Base-by-base conservation (phyloP, 495 filamentous ascomycete species). In the Penicillium goetzii region DNA sequence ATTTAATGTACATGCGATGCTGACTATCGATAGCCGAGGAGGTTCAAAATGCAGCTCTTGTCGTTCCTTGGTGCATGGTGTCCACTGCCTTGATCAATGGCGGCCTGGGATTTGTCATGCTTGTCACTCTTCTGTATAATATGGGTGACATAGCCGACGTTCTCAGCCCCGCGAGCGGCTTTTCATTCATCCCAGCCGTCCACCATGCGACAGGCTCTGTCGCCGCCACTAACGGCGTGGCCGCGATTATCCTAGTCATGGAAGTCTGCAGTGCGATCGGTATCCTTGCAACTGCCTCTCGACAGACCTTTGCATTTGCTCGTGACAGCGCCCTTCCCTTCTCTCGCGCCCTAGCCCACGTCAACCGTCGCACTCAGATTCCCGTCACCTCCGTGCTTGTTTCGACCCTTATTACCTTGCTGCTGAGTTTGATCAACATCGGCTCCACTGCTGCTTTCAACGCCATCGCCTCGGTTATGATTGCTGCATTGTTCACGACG, bases 361-460 rank as follows among this genome's bases (percentile, higher is more conserved):
- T 83, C 21, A 80, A 83, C 55, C 74, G 71, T 7, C 49, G 64
- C 0, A 69, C 69, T 60, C 78, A 81, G 54, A 79, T 90, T 38
- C 86, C 84, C 11, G 68, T 83, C 56, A 83, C 81, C 65, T 76
- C 86, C 21, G 82, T 84, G 52, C 67, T 81, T 5, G 71, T 85
- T 21, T 80, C 80, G 9, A 65, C 81, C 3, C 68, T 84, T 21
- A 84, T 86, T 63, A 79, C 80, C 62, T 65, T 84, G 4, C 58
- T 79, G 32, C 74, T 84, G 28, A 75, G 76, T 15, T 66, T 80
- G 30, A 81, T 83, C 61, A 79, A 80, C 56, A 68, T 83, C 50
- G 79, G 79, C 26, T 82, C 80, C 3, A 69, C 78, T 1, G 73
- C 77, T 9, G 80, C 79, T 0, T 81, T 83, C 60, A 82, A 82